Evolutionary conservation across 345 rosid genomes (phyloP), one percentile per base, ranked within the genome.

Genomic region (Erodium maritimum): DNA sequence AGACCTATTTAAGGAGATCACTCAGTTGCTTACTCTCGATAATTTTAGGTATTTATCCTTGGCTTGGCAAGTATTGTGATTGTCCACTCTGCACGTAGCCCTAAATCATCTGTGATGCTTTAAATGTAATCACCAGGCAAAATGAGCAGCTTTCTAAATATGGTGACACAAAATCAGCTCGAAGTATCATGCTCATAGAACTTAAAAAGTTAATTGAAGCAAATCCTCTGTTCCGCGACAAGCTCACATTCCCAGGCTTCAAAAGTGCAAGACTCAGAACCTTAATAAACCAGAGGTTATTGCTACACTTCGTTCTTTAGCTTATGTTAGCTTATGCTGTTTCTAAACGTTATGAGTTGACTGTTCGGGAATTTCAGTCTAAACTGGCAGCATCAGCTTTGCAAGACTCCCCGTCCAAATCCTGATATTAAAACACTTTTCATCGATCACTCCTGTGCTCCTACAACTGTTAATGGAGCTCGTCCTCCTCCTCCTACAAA

Each of bases 301-400:
- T 71, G 50, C 60, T 51, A 42, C 48, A 24, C 56, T 18, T 6
- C 51, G 33, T 55, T 18, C 60, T 46, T 18, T 33, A 50, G 48
- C 48, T 42, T 7, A 42, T 14, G 3, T 42, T 42, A 42, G 48
- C 14, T 42, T 42, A 3, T 29, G 37, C 9, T 29, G 37, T 29
- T 29, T 29, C 37, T 29, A 29, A 29, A 29, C 8, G 37, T 29
- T 29, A 42, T 16, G 17, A 7, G 14, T n/a, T n/a, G n/a, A 7
- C 48, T 42, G 14, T 29, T 29, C 9, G 37, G 37, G 37, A 29
- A 1, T 42, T 42, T 42, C 91, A 86, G 97, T 76, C 75, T 90
- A 65, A 90, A 90, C 63, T 90, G 95, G 97, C 95, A 90, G 75
- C 97, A 90, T 65, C 97, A 90, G 69, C 88, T 90, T 52, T 90